Base-by-base conservation (phyloP, 257 asterid genomes). In the Gentiana dahurica region DNA sequence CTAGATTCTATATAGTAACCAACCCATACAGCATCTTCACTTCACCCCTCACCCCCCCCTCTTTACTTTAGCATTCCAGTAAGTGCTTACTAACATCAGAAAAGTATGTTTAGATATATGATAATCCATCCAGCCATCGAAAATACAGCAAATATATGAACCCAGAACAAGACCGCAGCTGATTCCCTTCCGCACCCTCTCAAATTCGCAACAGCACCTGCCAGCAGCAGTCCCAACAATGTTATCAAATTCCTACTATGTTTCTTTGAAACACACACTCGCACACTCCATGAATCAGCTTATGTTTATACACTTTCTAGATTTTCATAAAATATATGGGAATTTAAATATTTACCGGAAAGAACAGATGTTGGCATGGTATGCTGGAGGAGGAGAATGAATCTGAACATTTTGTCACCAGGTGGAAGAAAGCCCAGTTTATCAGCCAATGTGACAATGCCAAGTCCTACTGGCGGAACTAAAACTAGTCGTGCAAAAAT, bases 341-440 rank as follows among this genome's bases (percentile, higher is more conserved):
- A 41, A 41, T 41, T 10, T 10, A 5, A 41, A 5, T 41, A 41
- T 53, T 70, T 75, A 82, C 98, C 98, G 48, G 95, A 69, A 62
- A 92, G 97, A 67, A 92, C 94, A 33, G 99, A 92, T 51, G 97
- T 88, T 53, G 99, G 99, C 99, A 92, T 92, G 1, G 95, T 83
- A 76, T 88, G 85, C 77, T 92, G 97, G 64, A 92, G 95, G 49
- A 92, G 93, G 69, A 88, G 95, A 60, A 92, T 85, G 55, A 92
- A 92, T 79, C 84, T 79, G 72, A 92, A 92, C 99, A 92, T 88
- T 65, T 92, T 88, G 68, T 92, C 99, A 53, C 65, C 89, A 3
- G 86, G 78, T 2, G 99, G 99, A 32, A 92, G 81, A 53, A 85
- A 86, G 6, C 99, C 97, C 50, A 92, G 83, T 65, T 74, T 81